Base-by-base conservation (phyloP, 2,329 filamentous ascomycete species). In the Calonectria pseudoturangicola region DNA sequence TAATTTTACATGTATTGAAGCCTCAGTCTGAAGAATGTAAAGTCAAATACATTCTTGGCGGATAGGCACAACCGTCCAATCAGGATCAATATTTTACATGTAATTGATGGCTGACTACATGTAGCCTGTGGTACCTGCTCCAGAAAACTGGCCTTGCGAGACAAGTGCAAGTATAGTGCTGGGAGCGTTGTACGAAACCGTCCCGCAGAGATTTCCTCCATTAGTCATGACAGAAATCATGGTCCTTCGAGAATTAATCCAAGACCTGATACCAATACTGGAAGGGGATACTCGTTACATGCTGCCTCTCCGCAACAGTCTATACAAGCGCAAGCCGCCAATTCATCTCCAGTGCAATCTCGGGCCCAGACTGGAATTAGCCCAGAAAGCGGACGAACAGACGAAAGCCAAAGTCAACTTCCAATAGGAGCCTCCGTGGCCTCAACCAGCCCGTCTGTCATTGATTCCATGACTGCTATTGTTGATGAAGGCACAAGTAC, bases 401-500 rank as follows among this genome's bases (percentile, higher is more conserved):
- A 58, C 21, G 75, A 74, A 0, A 58, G 41, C 2, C 73, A 72
- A 21, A 60, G 67, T 0, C 72, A 68, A 3, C 54, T n/a, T 16
- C 16, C 66, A 12, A 15, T 43, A 7, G 74, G 77, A 2, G 76
- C 74, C 8, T 78, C 77, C 0, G 71, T 72, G 0, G 71, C 71
- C 3, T 76, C 76, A 0, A 68, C 73, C 3, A 76, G 74, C 25
- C 81, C 83, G 3, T 84, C 85, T 0, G 84, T 82, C 3, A 85
- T 83, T 3, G 82, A 87, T 72, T 87, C 86, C 2, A 88, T 88
- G 85, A 87, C 86, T 8, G 85, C 85, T 0, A 82, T 87, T 1
- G 79, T 85, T 3, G 85, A 86, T 30, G 85, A 87, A 67, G 85
- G 84, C 0, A 76, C 75, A 0, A 83, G 77, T 27, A 86, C 82